Base-by-base conservation (phyloP, 352 stramenopile species). In the Globisporangium parvum region DNA sequence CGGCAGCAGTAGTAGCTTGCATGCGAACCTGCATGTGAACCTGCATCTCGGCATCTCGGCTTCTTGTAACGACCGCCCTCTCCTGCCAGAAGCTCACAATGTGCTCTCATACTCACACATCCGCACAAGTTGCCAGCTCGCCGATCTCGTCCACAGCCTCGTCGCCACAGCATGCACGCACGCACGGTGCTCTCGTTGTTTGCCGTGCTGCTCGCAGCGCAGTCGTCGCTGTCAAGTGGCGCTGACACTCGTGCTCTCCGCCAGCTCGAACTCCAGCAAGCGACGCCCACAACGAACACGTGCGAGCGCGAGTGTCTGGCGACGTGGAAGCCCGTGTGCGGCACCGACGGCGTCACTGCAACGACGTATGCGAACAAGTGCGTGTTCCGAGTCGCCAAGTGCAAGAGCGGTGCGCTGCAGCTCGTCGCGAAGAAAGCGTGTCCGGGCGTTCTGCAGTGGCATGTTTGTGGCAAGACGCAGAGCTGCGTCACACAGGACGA, bases 301-400 rank as follows among this genome's bases (percentile, higher is more conserved):
- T 60, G 53, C 51, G 31, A 49, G 18, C 47, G 49, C 53, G 52
- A 26, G 31, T 79, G 70, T 46, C 53, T 48, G 4, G 24, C 55
- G 18, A 45, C 52, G 1, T 65, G 55, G 24, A 26, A 48, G 14
- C 66, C 60, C 14, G 60, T 77, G 33, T 76, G 70, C 49, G 70
- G 60, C 37, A 62, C 65, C 0, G 56, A 79, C 47, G 59, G 56
- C 21, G 33, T 46, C 31, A 46, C 18, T 5, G 20, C 41, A 5
- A 44, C 51, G 44, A 75, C 70, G 31, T 79, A 76, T 61, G 48
- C 17, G 47, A 79, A 71, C 53, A n/a, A 40, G 20, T 79, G 70
- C 51, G 39, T 58, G 15, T 67, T 82, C 44, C 54, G 57, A 18
- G 47, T 63, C 9, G 67, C 58, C 20, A 55, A 59, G 28, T 73